Percentiles rank a stretch among this genome's conserved stretches.
These are phyloP conservation scores for Camellia lanceoleosa DNA, from an alignment of 148 eudicot genomes.

Conservation along the genomic window DNA sequence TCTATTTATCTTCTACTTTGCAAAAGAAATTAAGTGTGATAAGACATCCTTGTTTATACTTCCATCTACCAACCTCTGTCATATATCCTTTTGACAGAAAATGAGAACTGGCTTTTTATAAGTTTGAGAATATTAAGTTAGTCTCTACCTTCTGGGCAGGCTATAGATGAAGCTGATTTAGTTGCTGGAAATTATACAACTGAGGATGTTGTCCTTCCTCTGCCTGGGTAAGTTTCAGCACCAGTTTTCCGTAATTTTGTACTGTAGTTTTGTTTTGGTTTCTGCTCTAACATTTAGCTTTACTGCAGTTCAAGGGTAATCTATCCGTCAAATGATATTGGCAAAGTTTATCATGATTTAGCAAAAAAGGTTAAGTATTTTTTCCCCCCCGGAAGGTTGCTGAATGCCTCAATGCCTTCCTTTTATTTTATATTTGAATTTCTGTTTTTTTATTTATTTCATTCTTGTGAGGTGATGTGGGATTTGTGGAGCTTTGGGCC, in stretches of 20 bases:
- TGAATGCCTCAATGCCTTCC: background rate
- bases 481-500: slow-evolving; percentile 6
- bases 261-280: slow-evolving; percentile 12
- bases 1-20: background rate
- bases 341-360: slow-evolving; percentile 66
- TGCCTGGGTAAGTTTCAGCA: slow-evolving; percentile 64
- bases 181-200: slow-evolving; percentile 55
- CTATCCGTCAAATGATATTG: slow-evolving; percentile 71
- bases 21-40: background rate
- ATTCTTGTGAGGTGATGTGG: background rate
- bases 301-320: slow-evolving; percentile 69
- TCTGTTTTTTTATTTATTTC: background rate
- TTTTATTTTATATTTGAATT: background rate
- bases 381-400: background rate
- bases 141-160: slow-evolving; percentile 39
- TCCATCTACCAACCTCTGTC: background rate
- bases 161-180: slow-evolving; percentile 65
- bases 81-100: background rate
- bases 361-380: slow-evolving; percentile 62
- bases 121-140: background rate
- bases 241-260: background rate
- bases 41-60: background rate
- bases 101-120: background rate
- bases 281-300: slow-evolving; percentile 2
- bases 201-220: slow-evolving; percentile 83